Evolutionary conservation across 2,329 filamentous ascomycete species (phyloP), one percentile per base, ranked within the genome.

Genomic region (Chrysoporthe deuterocubensis): DNA sequence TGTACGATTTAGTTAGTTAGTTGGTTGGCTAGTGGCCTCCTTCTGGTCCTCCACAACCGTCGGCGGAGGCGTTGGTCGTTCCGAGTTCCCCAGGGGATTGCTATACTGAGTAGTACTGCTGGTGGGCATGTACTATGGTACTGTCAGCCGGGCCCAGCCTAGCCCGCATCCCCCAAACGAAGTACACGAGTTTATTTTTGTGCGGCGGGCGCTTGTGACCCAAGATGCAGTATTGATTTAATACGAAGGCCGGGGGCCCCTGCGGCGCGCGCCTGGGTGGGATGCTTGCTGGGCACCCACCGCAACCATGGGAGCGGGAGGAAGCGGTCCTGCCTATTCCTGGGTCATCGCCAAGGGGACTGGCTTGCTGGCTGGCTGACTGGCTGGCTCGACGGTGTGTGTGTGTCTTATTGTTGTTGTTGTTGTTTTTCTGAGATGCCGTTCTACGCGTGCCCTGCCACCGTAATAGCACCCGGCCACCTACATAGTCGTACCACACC

Each of bases 201-300:
- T 72, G 67, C 67, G 72, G 73, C 68, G 62, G 37, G 57, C 72
- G 44, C 3, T 43, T 66, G 40, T 56, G 40, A 50, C 70, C 68
- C 43, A 11, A 59, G 60, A 65, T 68, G 72, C 72, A 73, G 62
- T 7, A 44, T 9, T 44, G 21, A 13, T 40, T 37, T 50, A 62
- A 66, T 70, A 68, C 67, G 66, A 69, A 71, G 63, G 62, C 64
- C 42, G 67, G 66, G 59, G 66, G 67, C 61, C 65, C 67, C 50
- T 70, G 64, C 60, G 21, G 62, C 65, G 21, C 11, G 8, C 26
- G 26, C 26, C 46, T 40, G 32, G 32, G 32, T 8, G 52, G 26
- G 6, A 3, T 34, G 14, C 52, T 26, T 37, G 16, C 54, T 40
- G 34, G 11, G 54, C 14, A 13, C 32, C 54, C 34, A 40, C 54